Evolutionary conservation across 2,329 filamentous ascomycete genomes (phyloP), one percentile per base, ranked within the genome.

Genomic region (Chaetomium sp.): DNA sequence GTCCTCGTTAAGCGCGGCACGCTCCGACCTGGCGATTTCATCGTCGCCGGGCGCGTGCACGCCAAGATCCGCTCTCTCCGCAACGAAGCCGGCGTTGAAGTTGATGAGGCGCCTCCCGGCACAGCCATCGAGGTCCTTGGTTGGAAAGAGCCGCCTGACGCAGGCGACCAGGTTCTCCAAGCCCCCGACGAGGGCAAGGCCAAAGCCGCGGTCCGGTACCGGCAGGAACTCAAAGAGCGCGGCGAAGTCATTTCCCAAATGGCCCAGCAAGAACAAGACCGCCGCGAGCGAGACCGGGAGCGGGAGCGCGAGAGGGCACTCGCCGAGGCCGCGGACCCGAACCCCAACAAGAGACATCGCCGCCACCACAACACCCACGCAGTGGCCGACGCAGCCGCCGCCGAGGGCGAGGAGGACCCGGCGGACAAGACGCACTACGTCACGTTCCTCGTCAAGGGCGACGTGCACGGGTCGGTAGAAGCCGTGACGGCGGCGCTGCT

Each of bases 381-480:
- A 16, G 2, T 4, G 8, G 10, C 75, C 5, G 79, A 78, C 54
- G 80, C 76, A 56, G 72, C 75, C 2, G 72, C 75, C 1, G 71
- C 71, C 2, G 78, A 76, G 9, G 78, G 31, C 5, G 78, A 25
- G 5, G 56, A 63, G 78, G 29, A 67, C 70, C 2, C 65, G 70
- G 31, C 42, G n/a, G 57, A 56, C 76, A 38, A 80, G 9, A 77
- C 83, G 8, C 81, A 81, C 58, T 79, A 84, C 19, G 83, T 97
- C 56, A 90, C 90, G 71, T 95, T 98, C 77, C 87, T 95, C 65
- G 83, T 99, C 79, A 97, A 96, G 77, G 93, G 89, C 61, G 95
- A 99, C 72, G 95, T 98, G 21, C 91, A 90, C 67, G 95, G 95
- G 45, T 98, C 94, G 0, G 93, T 93, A 0, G 95, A 99, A 79